These are phyloP conservation scores for Pinus albicaulis DNA, from an alignment of 75 land plant species.

Conservation along the genomic window DNA sequence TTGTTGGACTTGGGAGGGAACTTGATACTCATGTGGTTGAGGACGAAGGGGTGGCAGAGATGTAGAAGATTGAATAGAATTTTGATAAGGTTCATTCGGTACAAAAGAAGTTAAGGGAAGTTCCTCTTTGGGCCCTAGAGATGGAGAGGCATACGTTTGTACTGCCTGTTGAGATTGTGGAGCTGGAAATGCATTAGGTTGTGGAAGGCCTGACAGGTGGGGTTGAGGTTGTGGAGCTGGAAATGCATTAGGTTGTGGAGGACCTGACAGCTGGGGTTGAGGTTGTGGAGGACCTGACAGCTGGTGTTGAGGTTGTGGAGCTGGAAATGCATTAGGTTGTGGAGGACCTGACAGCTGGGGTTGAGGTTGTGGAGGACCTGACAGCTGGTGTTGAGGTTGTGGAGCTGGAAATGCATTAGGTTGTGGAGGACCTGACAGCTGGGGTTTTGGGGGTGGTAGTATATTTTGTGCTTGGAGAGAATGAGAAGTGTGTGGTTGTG, in stretches of 20 bases:
- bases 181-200: conserved; percentile 19
- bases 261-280: conserved; percentile 7
- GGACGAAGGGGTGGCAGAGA: conserved; percentile 21
- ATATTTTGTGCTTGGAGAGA: conserved; percentile 1
- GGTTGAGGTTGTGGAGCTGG: conserved; percentile 11
- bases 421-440: not conserved
- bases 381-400: conserved; percentile 11
- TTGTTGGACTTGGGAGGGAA: conserved; percentile 4
- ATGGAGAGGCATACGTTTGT: conserved; percentile 23
- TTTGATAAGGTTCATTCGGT: conserved; percentile 28
- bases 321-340: conserved; percentile 20
- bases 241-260: conserved; percentile 12
- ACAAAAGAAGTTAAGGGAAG: conserved; percentile 2
- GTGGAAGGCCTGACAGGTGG: conserved; percentile 4
- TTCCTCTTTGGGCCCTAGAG: conserved; percentile 11
- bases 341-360: no score
- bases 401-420: conserved; percentile 4
- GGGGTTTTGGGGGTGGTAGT: not conserved
- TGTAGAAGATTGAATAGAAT: conserved; percentile 17
- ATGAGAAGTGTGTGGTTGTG: conserved; percentile 8
- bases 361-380: conserved; percentile 11
- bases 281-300: not conserved
- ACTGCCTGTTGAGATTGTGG: conserved; percentile 31
- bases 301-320: conserved; percentile 15
- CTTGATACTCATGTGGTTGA: conserved; percentile 6